phyloP scores from a whole-genome alignment of 805 yeast species.

The Hagleromyces aurorensis region DNA sequence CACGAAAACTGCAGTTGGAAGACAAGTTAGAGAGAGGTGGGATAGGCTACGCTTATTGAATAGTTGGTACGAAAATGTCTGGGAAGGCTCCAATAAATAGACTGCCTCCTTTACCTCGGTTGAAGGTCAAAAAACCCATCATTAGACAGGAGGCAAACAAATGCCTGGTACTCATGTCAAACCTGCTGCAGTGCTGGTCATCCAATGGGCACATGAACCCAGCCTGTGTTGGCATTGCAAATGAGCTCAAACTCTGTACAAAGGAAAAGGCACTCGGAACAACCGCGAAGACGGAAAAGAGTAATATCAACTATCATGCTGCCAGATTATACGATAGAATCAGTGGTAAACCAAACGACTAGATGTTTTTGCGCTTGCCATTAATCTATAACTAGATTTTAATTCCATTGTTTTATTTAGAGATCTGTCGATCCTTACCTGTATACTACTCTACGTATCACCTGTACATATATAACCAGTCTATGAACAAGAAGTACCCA shows the following conservation, averaged over 20 bases:
- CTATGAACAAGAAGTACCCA: background rate
- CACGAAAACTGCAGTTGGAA: too few species aligned
- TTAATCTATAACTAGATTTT: background rate
- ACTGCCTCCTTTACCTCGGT: slow-evolving; percentile 67
- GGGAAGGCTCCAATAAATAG: slow-evolving; percentile 35
- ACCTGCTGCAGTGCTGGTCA: slow-evolving; percentile 91
- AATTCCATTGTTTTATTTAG: too few species aligned
- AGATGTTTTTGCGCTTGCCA: background rate
- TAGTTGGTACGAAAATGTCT: slow-evolving; percentile 23
- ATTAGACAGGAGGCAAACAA: slow-evolving; percentile 53
- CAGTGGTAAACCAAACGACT: slow-evolving; percentile 40
- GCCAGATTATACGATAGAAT: slow-evolving; percentile 42
- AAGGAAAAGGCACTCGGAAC: slow-evolving; percentile 28
- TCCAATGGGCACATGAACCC: slow-evolving; percentile 80
- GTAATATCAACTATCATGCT: slow-evolving; percentile 47
- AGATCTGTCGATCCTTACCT: slow-evolving; percentile 1
- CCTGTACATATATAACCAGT: slow-evolving; percentile 1
- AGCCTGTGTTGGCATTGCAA: slow-evolving; percentile 56
- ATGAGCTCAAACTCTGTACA: slow-evolving; percentile 71
- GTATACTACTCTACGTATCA: too few species aligned
- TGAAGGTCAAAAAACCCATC: slow-evolving; percentile 60
- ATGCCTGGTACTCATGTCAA: slow-evolving; percentile 76
- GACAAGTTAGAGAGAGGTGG: too few species aligned
- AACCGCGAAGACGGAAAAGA: slow-evolving; percentile 23
- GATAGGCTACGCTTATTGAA: too few species aligned